Evolutionary conservation across 176 grass and related monocot species (phyloP).

Genomic region (Carex littledalei): DNA sequence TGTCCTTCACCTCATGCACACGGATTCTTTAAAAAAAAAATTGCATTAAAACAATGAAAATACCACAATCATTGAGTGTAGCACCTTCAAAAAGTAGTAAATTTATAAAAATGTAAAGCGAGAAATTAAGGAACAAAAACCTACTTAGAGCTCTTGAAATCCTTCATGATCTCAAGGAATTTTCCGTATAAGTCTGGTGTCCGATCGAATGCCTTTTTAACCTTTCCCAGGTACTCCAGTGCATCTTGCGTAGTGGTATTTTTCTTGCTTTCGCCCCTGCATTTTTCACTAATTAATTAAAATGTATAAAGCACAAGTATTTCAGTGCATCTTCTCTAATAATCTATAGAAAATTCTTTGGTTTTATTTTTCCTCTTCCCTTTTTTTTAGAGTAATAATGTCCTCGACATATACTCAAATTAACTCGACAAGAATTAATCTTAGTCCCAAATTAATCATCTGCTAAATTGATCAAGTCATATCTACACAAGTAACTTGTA

Average conservation of each 20-base stretch:
- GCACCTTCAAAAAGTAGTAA: background rate
- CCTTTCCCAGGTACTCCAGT: conserved; percentile 33
- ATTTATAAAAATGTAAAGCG: background rate
- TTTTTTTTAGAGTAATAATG: background rate
- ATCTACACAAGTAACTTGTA: background rate
- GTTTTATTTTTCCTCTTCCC: background rate
- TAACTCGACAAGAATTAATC: background rate
- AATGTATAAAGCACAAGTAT: background rate
- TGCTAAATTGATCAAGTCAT: background rate
- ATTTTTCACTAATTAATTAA: background rate
- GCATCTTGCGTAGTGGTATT: conserved; percentile 26
- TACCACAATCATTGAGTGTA: background rate
- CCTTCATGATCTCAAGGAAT: conserved; percentile 27
- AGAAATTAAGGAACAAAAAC: background rate
- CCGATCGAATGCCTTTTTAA: conserved; percentile 34
- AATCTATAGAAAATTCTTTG: background rate
- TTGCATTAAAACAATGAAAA: background rate
- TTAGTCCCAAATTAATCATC: background rate
- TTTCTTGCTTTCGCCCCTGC: background rate
- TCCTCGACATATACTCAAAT: background rate
- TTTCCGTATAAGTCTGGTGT: conserved; percentile 29
- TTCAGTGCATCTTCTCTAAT: background rate
- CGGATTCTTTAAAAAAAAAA: conserved; percentile 22
- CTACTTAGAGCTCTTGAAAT: conserved; percentile 22
- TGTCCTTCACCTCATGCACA: conserved; percentile 32